A percentile compares a stretch with the other conserved stretches of the same genome.
Evolutionary conservation across 2,329 filamentous ascomycete genomes (phyloP).

Genomic region (Botryosphaeria dothidea): DNA sequence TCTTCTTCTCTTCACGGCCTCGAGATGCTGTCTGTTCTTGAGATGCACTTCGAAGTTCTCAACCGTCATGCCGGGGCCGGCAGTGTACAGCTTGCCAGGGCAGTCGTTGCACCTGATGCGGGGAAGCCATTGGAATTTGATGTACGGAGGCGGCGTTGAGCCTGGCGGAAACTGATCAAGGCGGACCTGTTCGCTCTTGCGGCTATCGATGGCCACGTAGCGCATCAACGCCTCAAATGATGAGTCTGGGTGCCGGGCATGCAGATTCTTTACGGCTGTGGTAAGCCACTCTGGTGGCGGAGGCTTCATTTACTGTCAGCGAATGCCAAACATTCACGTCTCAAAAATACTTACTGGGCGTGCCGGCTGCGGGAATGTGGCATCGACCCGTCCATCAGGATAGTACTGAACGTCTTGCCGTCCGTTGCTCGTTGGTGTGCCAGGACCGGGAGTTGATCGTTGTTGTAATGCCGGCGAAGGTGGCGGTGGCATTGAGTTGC

Average conservation of each 20-base stretch:
- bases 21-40: constrained; percentile 72
- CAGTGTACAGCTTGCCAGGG: constrained; percentile 90
- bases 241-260: constrained; percentile 72
- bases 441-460: constrained; percentile 31
- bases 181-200: constrained; percentile 66
- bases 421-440: constrained; percentile 38
- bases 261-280: constrained; percentile 70
- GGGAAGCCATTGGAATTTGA: constrained; percentile 82
- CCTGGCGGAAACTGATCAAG: constrained; percentile 47
- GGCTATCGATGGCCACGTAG: constrained; percentile 75
- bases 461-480: constrained; percentile 46
- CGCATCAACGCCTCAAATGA: constrained; percentile 90
- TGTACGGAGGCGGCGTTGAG: constrained; percentile 59
- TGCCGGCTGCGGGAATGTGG: constrained; percentile 60
- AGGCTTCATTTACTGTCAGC: constrained; percentile 56
- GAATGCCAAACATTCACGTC: not conserved
- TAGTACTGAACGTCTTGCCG: constrained; percentile 37
- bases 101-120: constrained; percentile 91
- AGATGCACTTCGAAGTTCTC: constrained; percentile 93
- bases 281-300: constrained; percentile 85
- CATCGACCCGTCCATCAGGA: constrained; percentile 63
- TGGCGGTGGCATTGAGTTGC: constrained; percentile 59
- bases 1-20: constrained; percentile 36
- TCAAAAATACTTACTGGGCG: not conserved
- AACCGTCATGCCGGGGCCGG: constrained; percentile 79